Percentiles rank a stretch among this genome's conserved stretches.
These are phyloP conservation scores for Colletotrichum destructivum DNA, from an alignment of 2,329 filamentous ascomycete species.

Conservation along the genomic window DNA sequence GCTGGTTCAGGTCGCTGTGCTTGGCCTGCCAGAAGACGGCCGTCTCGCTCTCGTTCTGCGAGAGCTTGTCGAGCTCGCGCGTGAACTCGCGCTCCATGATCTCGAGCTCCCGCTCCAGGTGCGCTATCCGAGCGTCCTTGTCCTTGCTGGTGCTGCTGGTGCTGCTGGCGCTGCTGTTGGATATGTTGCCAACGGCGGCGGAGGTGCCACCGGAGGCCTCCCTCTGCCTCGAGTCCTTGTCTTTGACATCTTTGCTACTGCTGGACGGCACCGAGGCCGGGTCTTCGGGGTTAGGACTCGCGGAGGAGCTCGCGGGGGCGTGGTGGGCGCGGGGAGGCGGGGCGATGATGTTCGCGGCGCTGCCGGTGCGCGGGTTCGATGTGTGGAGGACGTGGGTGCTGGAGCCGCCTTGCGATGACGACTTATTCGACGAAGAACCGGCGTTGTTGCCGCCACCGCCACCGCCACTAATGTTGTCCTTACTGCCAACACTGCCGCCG, in stretches of 20 bases:
- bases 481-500: slow-evolving; percentile 15
- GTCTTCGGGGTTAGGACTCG: slow-evolving; percentile 48
- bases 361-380: slow-evolving; percentile 47
- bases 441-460: slow-evolving; percentile 44
- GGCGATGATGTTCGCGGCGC: slow-evolving; percentile 54
- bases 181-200: not conserved
- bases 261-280: not conserved
- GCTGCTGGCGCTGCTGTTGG: slow-evolving; percentile 20
- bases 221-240: slow-evolving; percentile 47
- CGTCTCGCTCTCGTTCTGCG: slow-evolving; percentile 68
- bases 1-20: slow-evolving; percentile 67
- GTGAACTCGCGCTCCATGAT: slow-evolving; percentile 69
- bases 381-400: slow-evolving; percentile 49
- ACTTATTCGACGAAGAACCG: slow-evolving; percentile 13
- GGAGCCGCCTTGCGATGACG: slow-evolving; percentile 10
- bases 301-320: slow-evolving; percentile 53
- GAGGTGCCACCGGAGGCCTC: slow-evolving; percentile 14
- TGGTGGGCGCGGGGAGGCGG: slow-evolving; percentile 58
- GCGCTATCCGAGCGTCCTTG: slow-evolving; percentile 67
- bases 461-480: slow-evolving; percentile 19
- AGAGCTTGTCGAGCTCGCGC: slow-evolving; percentile 67
- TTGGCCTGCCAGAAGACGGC: slow-evolving; percentile 72
- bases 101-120: slow-evolving; percentile 67
- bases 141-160: slow-evolving; percentile 50
- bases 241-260: slow-evolving; percentile 45